A percentile compares a stretch with the other conserved stretches of the same genome.
Conservation (phyloP, 108 stramenopile genomes). For the Skeletonema menzelii region DNA sequence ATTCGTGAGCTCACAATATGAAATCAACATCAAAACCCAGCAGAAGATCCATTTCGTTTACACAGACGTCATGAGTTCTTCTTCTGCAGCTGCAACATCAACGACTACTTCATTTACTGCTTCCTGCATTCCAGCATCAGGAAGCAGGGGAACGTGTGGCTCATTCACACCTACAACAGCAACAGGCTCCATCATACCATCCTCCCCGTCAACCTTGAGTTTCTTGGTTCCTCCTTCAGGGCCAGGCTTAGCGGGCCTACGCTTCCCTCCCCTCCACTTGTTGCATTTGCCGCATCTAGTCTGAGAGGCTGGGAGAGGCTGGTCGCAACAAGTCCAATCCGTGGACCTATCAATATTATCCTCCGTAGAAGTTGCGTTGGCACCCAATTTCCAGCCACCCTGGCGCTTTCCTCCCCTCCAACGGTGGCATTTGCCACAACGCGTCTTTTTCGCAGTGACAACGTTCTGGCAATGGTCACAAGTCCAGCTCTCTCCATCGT, state of each 20-base stretch:
- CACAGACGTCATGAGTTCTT: neutral
- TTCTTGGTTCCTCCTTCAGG: neutral
- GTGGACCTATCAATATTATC: neutral
- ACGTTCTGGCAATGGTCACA: slow-evolving; percentile 4
- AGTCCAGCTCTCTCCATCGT: neutral
- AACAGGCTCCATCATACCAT: neutral
- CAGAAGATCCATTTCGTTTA: neutral
- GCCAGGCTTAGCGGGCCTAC: neutral
- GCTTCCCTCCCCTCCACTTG: slow-evolving; percentile 2
- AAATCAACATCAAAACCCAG: neutral
- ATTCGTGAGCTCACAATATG: neutral
- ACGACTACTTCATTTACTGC: neutral
- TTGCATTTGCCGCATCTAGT: neutral
- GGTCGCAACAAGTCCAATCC: neutral
- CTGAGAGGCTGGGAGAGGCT: neutral
- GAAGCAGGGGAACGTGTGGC: neutral
- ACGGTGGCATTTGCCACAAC: neutral
- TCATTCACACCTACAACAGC: neutral
- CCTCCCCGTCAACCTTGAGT: neutral
- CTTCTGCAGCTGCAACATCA: neutral
- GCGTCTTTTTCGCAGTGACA: neutral
- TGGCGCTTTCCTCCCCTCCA: slow-evolving; percentile 1
- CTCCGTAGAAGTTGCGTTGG: neutral
- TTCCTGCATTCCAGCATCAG: neutral
- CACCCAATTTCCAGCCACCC: slow-evolving; percentile 1